phyloP scores from a whole-genome alignment of 345 rosid genomes.

The Bruguiera parviflora region DNA sequence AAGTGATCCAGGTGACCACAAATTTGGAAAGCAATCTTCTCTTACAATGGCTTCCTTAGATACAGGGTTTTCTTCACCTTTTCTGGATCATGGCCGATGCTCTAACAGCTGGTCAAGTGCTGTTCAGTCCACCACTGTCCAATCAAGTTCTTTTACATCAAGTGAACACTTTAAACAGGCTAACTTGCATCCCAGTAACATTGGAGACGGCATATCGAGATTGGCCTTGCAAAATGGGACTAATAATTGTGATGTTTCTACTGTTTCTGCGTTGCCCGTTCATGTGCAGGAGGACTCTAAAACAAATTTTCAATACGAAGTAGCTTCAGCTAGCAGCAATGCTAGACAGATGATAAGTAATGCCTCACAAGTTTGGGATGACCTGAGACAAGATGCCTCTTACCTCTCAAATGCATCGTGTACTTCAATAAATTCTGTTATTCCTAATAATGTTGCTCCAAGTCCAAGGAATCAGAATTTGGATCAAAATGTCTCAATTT shows the following conservation, averaged over 20 bases:
- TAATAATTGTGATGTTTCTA: constrained; percentile 33
- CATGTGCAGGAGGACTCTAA: constrained; percentile 24
- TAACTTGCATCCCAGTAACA: constrained; percentile 27
- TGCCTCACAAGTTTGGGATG: constrained; percentile 43
- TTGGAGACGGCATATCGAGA: constrained; percentile 34
- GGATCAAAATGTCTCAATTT: constrained; percentile 36
- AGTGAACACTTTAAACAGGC: constrained; percentile 25
- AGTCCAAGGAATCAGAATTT: constrained; percentile 28
- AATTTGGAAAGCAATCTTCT: constrained; percentile 35
- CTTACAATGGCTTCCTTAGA: constrained; percentile 28
- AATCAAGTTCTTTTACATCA: constrained; percentile 29
- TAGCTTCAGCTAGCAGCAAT: constrained; percentile 17
- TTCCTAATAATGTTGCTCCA: constrained; percentile 30
- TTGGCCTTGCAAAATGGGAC: constrained; percentile 42
- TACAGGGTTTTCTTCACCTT: constrained; percentile 33
- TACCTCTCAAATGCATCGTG: constrained; percentile 26
- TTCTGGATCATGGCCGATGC: constrained; percentile 38
- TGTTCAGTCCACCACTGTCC: constrained; percentile 38
- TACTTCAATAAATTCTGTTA: constrained; percentile 32
- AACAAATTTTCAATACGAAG: constrained; percentile 28
- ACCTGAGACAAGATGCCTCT: constrained; percentile 24
- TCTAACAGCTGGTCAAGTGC: constrained; percentile 51
- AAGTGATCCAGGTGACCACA: constrained; percentile 21
- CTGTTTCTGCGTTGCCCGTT: constrained; percentile 29
- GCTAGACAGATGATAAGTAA: constrained; percentile 31